These are phyloP conservation scores for Macrophomina phaseolina DNA, from an alignment of 2,329 filamentous ascomycete genomes.

Conservation along the genomic window DNA sequence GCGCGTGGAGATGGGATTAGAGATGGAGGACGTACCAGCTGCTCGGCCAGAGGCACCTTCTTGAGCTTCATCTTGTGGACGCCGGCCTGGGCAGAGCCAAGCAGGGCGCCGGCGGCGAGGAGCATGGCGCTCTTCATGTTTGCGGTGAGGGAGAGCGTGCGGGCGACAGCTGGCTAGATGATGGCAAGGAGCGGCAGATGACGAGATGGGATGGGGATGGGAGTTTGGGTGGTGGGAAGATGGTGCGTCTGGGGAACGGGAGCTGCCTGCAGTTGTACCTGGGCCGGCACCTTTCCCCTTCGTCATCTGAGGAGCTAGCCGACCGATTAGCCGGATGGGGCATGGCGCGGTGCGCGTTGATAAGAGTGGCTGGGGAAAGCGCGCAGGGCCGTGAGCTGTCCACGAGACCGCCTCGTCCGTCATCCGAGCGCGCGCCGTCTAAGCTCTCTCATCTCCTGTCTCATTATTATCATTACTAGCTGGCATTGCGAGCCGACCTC, in stretches of 20 bases:
- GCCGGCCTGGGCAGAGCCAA: conserved; percentile 81
- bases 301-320: conserved; percentile 25
- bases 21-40: conserved; percentile 71
- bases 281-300: conserved; percentile 16
- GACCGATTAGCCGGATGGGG: conserved; percentile 13
- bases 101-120: conserved; percentile 77
- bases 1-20: conserved; percentile 13
- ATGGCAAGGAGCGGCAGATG: background rate
- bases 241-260: conserved; percentile 10
- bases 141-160: background rate
- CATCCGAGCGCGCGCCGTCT: background rate
- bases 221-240: background rate
- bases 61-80: conserved; percentile 97
- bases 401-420: conserved; percentile 23
- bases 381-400: conserved; percentile 16
- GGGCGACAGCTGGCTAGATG: conserved; percentile 3
- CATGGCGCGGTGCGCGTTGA: background rate
- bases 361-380: conserved; percentile 25
- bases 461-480: background rate
- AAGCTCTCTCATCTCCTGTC: background rate
- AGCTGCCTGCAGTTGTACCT: conserved; percentile 26
- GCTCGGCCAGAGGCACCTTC: conserved; percentile 91
- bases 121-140: conserved; percentile 86
- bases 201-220: background rate
- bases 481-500: background rate